Base-by-base conservation (phyloP, 2,329 filamentous ascomycete genomes). In the Epichloe scottii region DNA sequence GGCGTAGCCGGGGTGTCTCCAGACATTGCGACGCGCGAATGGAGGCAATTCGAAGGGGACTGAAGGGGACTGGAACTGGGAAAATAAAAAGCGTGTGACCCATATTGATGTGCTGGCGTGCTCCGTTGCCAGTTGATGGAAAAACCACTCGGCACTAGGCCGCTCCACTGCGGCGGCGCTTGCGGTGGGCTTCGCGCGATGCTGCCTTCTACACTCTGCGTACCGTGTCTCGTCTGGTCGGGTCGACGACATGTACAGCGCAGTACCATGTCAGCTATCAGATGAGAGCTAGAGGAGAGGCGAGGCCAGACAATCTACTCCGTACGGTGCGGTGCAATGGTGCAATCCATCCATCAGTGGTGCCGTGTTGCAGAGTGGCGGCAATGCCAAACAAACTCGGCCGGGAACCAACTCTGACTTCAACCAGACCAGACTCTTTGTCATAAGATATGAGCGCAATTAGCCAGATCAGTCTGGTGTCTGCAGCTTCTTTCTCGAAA, bases 91-190 rank as follows among this genome's bases (percentile, higher is more conserved):
- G 41, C 76, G 77, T 79, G 78, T 78, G 78, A 80, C 78, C 79
- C 78, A 79, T 81, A 72, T 74, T 87, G 87, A 89, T 94, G 89
- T 85, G 88, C 77, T 94, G 89, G 88, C 88, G 84, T 83, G 74
- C 76, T 76, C 84, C 77, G 76, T 81, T 79, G 79, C 87, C 87
- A 91, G 84, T 90, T 82, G 77, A 82, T 80, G 55, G 15, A 50
- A 74, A 75, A 77, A 71, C 69, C 71, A 73, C 72, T 75, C 61
- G 73, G 76, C 72, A 76, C 76, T 78, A 79, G 71, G 69, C 73
- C 76, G 74, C 76, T 79, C 79, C 78, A 82, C 78, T 68, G 68
- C 70, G 68, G 71, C 71, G 67, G 71, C 71, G 75, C 69, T 72
- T 71, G 68, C 66, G 68, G 44, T 49, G 51, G 48, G 26, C 38